Conservation (phyloP, 495 filamentous ascomycete genomes). For the Penicillium canescens region DNA sequence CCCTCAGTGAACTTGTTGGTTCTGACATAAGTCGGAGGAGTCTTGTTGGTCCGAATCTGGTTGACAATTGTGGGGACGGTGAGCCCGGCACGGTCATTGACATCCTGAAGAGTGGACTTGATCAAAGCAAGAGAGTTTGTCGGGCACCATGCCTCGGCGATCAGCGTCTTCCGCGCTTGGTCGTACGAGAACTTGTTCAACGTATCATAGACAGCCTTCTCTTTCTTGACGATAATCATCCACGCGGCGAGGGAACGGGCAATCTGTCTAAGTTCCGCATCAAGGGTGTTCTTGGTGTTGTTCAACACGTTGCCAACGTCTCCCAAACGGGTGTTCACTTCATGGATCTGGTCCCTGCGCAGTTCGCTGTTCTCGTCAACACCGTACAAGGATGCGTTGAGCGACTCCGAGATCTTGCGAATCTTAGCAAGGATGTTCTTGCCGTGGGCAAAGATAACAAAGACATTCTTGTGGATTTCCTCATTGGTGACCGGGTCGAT, state of each 20-base stretch:
- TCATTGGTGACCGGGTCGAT: conserved; percentile 91
- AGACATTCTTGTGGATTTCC: conserved; percentile 92
- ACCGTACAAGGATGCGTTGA: conserved; percentile 91
- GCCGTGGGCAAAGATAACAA: conserved; percentile 98
- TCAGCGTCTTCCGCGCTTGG: conserved; percentile 89
- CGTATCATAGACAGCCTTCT: conserved; percentile 97
- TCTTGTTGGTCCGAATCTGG: conserved; percentile 93
- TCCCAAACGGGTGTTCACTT: conserved; percentile 87
- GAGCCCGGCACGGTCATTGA: conserved; percentile 90
- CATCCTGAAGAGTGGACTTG: conserved; percentile 94
- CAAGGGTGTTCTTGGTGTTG: conserved; percentile 95
- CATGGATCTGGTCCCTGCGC: conserved; percentile 89
- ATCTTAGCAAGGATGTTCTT: conserved; percentile 99
- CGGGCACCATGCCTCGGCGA: conserved; percentile 97
- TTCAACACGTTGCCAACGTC: conserved; percentile 88
- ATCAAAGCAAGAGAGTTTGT: conserved; percentile 87
- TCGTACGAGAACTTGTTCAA: conserved; percentile 97
- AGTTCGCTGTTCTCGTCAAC: conserved; percentile 97
- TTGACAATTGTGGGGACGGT: conserved; percentile 98
- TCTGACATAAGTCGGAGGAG: conserved; percentile 91
- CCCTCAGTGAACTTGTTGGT: conserved; percentile 97
- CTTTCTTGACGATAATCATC: conserved; percentile 97
- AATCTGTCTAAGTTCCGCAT: conserved; percentile 91
- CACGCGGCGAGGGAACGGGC: conserved; percentile 85
- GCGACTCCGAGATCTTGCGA: conserved; percentile 95